Conservation (phyloP, 371 early-diverging fungal genomes). For the Choanephora cucurbitarum region DNA sequence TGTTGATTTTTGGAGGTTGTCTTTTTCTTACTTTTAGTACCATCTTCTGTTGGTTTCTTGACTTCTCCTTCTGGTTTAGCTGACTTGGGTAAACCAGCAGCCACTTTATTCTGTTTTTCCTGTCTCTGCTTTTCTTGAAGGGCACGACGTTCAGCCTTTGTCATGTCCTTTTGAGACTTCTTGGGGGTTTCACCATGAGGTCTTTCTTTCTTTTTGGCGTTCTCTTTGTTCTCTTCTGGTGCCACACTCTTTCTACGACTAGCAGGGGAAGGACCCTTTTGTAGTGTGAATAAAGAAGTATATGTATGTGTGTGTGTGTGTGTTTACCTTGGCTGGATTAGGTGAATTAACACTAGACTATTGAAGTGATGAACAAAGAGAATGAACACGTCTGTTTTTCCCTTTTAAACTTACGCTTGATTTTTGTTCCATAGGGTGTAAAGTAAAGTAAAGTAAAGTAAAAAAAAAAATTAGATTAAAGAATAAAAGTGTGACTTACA, state of each 20-base stretch:
- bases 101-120: constrained; percentile 65
- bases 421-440: constrained; percentile 20
- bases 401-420: constrained; percentile 21
- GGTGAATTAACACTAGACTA: constrained; percentile 8
- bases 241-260: constrained; percentile 23
- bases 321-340: not conserved
- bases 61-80: constrained; percentile 18
- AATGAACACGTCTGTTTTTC: not conserved
- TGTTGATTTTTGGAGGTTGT: constrained; percentile 33
- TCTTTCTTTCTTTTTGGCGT: constrained; percentile 13
- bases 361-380: constrained; percentile 19
- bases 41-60: constrained; percentile 22
- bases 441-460: constrained; percentile 1
- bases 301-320: no score
- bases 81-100: constrained; percentile 48
- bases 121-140: constrained; percentile 77
- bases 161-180: constrained; percentile 75
- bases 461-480: constrained; percentile 10
- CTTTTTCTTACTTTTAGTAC: constrained; percentile 43
- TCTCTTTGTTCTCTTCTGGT: constrained; percentile 19
- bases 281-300: no score
- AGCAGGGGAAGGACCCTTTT: constrained; percentile 12
- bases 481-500: constrained; percentile 14
- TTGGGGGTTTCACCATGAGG: constrained; percentile 22
- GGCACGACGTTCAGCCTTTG: constrained; percentile 89